Base-by-base conservation (phyloP, 2,329 filamentous ascomycete genomes). In the Alternaria dauci region DNA sequence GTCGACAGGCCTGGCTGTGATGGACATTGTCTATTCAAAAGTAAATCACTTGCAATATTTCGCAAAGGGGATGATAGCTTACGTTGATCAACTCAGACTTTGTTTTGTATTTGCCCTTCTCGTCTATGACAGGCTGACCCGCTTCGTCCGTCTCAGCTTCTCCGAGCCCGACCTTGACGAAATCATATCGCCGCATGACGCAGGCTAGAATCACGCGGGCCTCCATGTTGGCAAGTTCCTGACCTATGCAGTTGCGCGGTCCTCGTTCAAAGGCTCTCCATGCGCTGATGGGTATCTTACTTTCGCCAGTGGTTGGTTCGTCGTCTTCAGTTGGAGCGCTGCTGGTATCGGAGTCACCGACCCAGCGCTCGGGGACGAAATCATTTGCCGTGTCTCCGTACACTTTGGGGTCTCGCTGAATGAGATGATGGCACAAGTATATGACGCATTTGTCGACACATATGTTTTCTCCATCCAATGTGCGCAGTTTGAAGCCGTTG, bases 211-310 rank as follows among this genome's bases (percentile, higher is more conserved):
- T 80, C 58, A 85, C 78, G 63, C 82, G 82, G 2, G 82, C 74
- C 72, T 88, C 86, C 4, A 85, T 71, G 66, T 83, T 81, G 2
- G 82, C 85, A 42, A 88, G 77, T 69, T 87, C 85, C 71, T 87
- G 85, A 0, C 85, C 86, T 39, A 88, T 85, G 66, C 87, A 89
- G 58, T 84, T 85, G 16, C 86, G 73, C 2, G 82, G 80, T 0
- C 87, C 87, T 48, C 82, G 78, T 66, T 85, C 84, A 70, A 89
- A 89, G 0, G 84, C 78, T 8, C 85, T 79, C 81, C 81, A 89
- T 0, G 85, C 84, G 54, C 65, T 82, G 76, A 62, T 28, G 67
- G 79, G 68, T 72, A 80, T 61, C 75, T 70, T 63, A 42, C 64
- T 68, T 2, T 57, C 61, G 26, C 63, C 62, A 2, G 55, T 47